These are phyloP conservation scores for Pleurotus tuber-regium DNA, from an alignment of 768 basidiomycete genomes.

Conservation along the genomic window DNA sequence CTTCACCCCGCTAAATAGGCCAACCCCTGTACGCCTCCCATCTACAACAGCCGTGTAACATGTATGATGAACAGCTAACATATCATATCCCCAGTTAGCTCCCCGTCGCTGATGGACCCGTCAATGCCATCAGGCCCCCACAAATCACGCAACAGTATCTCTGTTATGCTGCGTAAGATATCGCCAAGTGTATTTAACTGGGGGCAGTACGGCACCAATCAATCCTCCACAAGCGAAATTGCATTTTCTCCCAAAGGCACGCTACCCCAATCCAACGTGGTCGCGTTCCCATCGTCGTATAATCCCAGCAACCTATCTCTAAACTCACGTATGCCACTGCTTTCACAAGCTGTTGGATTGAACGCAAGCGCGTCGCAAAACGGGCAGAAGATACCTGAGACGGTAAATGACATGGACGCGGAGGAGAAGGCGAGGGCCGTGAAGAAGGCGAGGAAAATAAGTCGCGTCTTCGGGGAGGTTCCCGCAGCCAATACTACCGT, in stretches of 20 bases:
- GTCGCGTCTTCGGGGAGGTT: constrained; percentile 38
- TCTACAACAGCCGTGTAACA: not conserved
- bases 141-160: constrained; percentile 7
- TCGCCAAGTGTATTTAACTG: not conserved
- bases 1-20: no score
- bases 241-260: not conserved
- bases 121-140: constrained; percentile 3
- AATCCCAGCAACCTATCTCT: constrained; percentile 6
- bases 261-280: not conserved
- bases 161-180: constrained; percentile 5
- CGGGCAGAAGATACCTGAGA: constrained; percentile 19
- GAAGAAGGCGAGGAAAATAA: constrained; percentile 42
- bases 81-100: constrained; percentile 1
- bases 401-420: constrained; percentile 30
- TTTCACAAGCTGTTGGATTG: not conserved
- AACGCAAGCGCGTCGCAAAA: not conserved
- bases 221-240: not conserved
- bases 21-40: no score
- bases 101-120: not conserved
- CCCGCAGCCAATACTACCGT: constrained; percentile 21
- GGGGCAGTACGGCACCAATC: not conserved
- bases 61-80: not conserved
- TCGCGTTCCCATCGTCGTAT: not conserved
- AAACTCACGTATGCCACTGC: not conserved
- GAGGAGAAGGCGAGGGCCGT: constrained; percentile 35